A percentile compares a stretch with the other conserved stretches of the same genome.
phyloP scores from a whole-genome alignment of 2,329 filamentous ascomycete genomes.

The Simplicillium aogashimaense region DNA sequence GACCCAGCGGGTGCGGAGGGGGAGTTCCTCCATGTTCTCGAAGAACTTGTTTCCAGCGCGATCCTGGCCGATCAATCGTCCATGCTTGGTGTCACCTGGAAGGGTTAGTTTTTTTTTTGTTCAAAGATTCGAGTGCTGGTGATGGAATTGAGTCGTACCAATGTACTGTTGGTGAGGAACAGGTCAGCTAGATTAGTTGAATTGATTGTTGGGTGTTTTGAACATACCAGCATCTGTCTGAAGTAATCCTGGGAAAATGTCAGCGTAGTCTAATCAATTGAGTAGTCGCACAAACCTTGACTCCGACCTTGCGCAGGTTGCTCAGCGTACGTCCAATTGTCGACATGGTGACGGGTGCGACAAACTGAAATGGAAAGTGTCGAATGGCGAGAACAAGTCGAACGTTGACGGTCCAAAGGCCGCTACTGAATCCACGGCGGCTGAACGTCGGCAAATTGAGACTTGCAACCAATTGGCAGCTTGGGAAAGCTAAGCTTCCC shows the following conservation, averaged over 20 bases:
- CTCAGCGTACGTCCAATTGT: constrained; percentile 76
- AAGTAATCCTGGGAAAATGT: constrained; percentile 60
- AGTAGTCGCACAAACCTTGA: constrained; percentile 56
- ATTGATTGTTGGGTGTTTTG: constrained; percentile 10
- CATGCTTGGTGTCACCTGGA: constrained; percentile 90
- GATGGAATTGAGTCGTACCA: constrained; percentile 25
- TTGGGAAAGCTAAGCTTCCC: too few relatives aligned
- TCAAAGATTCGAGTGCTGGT: background rate
- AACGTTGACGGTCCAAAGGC: constrained; percentile 12
- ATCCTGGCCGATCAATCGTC: constrained; percentile 74
- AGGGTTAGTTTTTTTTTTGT: background rate
- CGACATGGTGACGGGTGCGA: constrained; percentile 68
- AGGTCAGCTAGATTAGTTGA: background rate
- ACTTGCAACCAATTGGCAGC: too few relatives aligned
- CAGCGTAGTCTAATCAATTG: constrained; percentile 3
- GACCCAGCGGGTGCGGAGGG: constrained; percentile 93
- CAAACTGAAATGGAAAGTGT: constrained; percentile 10
- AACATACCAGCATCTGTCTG: constrained; percentile 84
- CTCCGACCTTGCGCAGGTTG: constrained; percentile 77
- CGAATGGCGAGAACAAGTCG: constrained; percentile 5
- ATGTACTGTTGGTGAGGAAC: constrained; percentile 37
- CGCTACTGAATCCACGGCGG: constrained; percentile 10
- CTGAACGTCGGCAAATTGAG: constrained; percentile 17
- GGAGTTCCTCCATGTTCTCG: constrained; percentile 91
- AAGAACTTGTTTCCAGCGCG: constrained; percentile 95